Percentiles rank a stretch among this genome's conserved stretches.
phyloP scores from a whole-genome alignment of 2,329 filamentous ascomycete species.

The Fusarium oxysporum region DNA sequence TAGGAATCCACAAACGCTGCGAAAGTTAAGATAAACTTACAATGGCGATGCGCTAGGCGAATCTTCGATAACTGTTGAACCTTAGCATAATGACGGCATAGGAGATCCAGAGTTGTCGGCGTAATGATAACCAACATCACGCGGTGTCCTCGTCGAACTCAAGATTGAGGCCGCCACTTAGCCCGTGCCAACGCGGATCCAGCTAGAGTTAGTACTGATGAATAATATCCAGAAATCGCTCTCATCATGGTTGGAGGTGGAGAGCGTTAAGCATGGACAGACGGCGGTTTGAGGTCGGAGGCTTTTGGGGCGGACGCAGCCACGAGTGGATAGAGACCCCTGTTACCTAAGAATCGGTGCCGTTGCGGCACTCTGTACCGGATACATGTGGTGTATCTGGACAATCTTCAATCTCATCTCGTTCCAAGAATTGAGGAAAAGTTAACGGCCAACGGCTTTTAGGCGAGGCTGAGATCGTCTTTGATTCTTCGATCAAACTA shows the following conservation, averaged over 20 bases:
- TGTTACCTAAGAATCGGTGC: slow-evolving; percentile 22
- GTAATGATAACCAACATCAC: slow-evolving; percentile 34
- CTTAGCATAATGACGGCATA: slow-evolving; percentile 38
- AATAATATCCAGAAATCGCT: slow-evolving; percentile 32
- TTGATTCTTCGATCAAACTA: slow-evolving; percentile 24
- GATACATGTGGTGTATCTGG: slow-evolving; percentile 26
- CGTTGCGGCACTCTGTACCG: slow-evolving; percentile 37
- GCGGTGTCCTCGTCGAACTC: slow-evolving; percentile 37
- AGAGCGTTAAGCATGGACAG: slow-evolving; percentile 41
- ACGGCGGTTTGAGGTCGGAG: slow-evolving; percentile 46
- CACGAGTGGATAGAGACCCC: slow-evolving; percentile 41
- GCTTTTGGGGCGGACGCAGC: slow-evolving; percentile 46
- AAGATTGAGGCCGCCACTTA: slow-evolving; percentile 45
- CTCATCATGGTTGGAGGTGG: slow-evolving; percentile 35
- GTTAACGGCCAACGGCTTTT: slow-evolving; percentile 23
- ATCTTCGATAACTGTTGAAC: background rate
- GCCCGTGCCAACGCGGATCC: slow-evolving; percentile 38
- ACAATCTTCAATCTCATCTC: slow-evolving; percentile 6
- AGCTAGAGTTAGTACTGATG: slow-evolving; percentile 35
- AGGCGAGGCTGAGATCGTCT: slow-evolving; percentile 45
- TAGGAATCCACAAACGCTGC: background rate
- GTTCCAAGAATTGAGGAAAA: slow-evolving; percentile 1
- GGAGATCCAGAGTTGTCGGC: slow-evolving; percentile 5
- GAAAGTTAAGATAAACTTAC: background rate
- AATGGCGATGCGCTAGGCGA: background rate